A percentile compares a stretch with the other conserved stretches of the same genome.
phyloP scores from a whole-genome alignment of 371 early-diverging fungal genomes.

The Chytridiales sp. region DNA sequence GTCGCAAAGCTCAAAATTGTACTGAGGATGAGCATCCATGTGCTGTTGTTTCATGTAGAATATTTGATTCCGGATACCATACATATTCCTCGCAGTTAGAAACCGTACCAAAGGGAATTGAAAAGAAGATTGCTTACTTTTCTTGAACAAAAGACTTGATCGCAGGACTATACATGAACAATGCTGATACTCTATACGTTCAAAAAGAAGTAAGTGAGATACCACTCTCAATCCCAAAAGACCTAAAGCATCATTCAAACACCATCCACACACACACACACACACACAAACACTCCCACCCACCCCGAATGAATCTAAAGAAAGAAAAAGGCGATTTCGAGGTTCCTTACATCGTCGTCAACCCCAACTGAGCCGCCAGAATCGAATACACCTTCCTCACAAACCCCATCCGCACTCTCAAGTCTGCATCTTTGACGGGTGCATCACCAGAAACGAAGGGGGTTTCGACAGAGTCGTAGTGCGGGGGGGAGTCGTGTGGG shows the following conservation, averaged over 20 bases:
- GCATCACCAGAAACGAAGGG: neutral
- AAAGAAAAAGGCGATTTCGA: too few relatives aligned
- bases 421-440: neutral
- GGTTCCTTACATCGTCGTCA: too few relatives aligned
- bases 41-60: constrained; percentile 4
- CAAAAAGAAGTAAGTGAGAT: too few relatives aligned
- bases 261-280: too few relatives aligned
- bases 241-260: too few relatives aligned
- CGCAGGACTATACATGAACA: constrained; percentile 59
- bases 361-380: constrained; percentile 62
- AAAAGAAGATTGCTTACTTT: constrained; percentile 18
- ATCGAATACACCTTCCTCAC: constrained; percentile 80
- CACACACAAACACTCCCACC: too few relatives aligned
- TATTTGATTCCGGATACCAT: too few relatives aligned
- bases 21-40: constrained; percentile 3
- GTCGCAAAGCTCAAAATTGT: constrained; percentile 18
- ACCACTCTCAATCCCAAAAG: too few relatives aligned
- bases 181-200: constrained; percentile 52
- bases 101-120: neutral
- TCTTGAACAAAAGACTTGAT: constrained; percentile 55
- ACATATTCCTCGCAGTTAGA: neutral
- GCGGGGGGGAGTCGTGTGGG: neutral
- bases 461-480: neutral
- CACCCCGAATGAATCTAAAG: too few relatives aligned
- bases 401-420: constrained; percentile 42